Evolutionary conservation across 345 rosid genomes (phyloP).

Genomic region (Camelina neglecta): DNA sequence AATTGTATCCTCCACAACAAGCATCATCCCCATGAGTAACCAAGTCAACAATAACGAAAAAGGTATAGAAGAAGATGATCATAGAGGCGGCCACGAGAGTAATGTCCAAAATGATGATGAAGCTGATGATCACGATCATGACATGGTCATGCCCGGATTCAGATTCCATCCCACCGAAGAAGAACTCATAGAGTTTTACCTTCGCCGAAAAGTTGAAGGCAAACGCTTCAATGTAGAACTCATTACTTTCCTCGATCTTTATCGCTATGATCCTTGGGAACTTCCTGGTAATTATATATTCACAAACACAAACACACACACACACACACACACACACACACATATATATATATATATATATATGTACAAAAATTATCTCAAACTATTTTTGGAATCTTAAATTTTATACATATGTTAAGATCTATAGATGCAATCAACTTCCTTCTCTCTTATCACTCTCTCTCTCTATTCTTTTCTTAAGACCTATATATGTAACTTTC

Average conservation of each 20-base stretch:
- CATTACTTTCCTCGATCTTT: constrained; percentile 98
- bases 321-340: background rate
- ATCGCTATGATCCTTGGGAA: constrained; percentile 99
- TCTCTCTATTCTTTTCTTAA: constrained; percentile 17
- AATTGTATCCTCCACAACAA: constrained; percentile 65
- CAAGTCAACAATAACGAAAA: constrained; percentile 42
- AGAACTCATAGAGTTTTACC: constrained; percentile 98
- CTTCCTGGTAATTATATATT: constrained; percentile 79
- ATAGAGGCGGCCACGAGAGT: constrained; percentile 32
- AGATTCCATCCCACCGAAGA: constrained; percentile 99
- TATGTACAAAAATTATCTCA: background rate
- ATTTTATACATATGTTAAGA: constrained; percentile 19
- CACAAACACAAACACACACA: background rate
- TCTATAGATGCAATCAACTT: constrained; percentile 15
- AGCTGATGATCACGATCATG: constrained; percentile 82
- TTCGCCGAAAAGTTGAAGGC: constrained; percentile 99
- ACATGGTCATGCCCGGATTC: constrained; percentile 99
- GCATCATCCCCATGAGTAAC: constrained; percentile 48
- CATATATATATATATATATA: background rate
- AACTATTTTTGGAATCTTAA: background rate
- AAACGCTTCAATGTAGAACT: constrained; percentile 97
- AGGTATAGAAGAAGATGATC: constrained; percentile 38
- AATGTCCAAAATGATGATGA: constrained; percentile 36
- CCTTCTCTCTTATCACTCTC: background rate
- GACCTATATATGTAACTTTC: constrained; percentile 5